phyloP scores from a whole-genome alignment of 2,329 filamentous ascomycete species.

The Claviceps pusilla region DNA sequence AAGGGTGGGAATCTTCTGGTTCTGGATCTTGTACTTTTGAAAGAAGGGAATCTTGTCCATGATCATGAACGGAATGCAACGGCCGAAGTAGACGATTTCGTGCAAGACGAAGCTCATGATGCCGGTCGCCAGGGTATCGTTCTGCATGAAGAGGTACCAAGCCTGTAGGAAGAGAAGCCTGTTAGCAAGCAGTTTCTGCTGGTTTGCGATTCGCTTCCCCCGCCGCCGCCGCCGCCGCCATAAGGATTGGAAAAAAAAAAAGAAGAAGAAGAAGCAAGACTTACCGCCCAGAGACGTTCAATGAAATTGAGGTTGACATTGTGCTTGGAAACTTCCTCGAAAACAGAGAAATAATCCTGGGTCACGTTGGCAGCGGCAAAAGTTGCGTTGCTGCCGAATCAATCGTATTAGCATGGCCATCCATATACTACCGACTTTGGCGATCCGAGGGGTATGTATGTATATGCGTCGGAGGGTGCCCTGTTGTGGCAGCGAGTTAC shows the following conservation, averaged over 20 bases:
- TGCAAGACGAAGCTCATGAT: constrained; percentile 97
- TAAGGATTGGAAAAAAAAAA: constrained; percentile 2
- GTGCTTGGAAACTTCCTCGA: constrained; percentile 50
- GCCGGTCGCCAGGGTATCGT: constrained; percentile 88
- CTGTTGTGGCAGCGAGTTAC: constrained; percentile 4
- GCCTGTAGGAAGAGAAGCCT: constrained; percentile 28
- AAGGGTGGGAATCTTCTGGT: constrained; percentile 74
- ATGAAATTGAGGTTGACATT: constrained; percentile 76
- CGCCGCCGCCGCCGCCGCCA: neutral
- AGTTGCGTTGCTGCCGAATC: constrained; percentile 35
- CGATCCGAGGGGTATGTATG: constrained; percentile 4
- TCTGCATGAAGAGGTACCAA: constrained; percentile 97
- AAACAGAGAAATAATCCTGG: constrained; percentile 39
- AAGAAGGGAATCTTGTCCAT: constrained; percentile 80
- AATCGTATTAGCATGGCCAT: constrained; percentile 1
- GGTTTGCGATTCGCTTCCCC: neutral
- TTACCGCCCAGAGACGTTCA: constrained; percentile 77
- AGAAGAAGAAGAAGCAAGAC: constrained; percentile 17
- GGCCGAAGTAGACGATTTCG: constrained; percentile 87
- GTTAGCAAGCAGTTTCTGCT: neutral
- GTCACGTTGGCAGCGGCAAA: constrained; percentile 31
- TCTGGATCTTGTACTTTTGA: constrained; percentile 89
- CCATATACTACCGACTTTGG: neutral
- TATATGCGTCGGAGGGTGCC: constrained; percentile 4
- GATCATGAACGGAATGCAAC: constrained; percentile 79